phyloP scores from a whole-genome alignment of 2,329 filamentous ascomycete genomes.

The Apiospora sp. region DNA sequence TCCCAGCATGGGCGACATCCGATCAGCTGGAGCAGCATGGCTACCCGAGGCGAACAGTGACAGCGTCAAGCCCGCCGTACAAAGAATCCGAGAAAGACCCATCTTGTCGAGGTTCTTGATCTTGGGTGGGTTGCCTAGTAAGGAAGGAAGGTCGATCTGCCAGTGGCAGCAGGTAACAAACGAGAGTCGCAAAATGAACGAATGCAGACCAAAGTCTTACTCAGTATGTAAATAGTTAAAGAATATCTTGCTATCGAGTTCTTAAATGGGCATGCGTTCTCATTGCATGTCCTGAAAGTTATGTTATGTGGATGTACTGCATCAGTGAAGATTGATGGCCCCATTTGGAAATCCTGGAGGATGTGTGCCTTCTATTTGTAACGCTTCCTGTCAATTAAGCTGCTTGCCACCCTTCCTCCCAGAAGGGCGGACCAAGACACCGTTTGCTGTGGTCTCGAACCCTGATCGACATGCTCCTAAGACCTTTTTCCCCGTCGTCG shows the following conservation, averaged over 20 bases:
- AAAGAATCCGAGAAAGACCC: background rate
- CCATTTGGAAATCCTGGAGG: background rate
- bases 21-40: conserved; percentile 23
- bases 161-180: background rate
- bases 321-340: background rate
- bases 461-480: conserved; percentile 13
- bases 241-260: background rate
- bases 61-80: conserved; percentile 7
- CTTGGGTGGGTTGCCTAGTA: background rate
- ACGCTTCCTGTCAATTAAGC: background rate
- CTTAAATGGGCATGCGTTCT: background rate
- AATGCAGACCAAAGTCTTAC: background rate
- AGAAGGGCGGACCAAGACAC: background rate
- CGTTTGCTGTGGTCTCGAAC: conserved; percentile 14
- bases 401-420: background rate
- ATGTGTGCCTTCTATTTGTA: background rate
- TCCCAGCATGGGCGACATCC: conserved; percentile 21
- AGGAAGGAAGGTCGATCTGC: background rate
- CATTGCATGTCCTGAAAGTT: background rate
- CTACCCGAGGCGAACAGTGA: background rate
- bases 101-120: background rate
- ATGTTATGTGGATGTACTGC: background rate
- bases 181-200: background rate
- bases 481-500: background rate
- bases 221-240: background rate